These are phyloP conservation scores for Fraxinus excelsior DNA, from an alignment of 257 asterid genomes.

Conservation along the genomic window DNA sequence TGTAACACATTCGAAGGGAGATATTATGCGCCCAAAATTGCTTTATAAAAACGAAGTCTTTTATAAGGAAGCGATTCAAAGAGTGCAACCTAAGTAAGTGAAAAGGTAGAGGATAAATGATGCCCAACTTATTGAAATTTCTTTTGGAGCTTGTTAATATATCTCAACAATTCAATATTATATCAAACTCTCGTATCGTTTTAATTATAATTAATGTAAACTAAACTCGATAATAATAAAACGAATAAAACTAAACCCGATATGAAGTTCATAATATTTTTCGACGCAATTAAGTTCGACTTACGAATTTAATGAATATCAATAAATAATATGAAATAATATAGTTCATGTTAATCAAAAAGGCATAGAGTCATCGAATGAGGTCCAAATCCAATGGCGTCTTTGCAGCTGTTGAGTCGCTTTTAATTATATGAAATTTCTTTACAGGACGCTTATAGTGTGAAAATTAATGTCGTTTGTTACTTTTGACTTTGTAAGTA, in stretches of 20 bases:
- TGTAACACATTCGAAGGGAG: background rate
- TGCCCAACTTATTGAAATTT: background rate
- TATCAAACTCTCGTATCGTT: background rate
- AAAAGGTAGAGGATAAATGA: conserved; percentile 17
- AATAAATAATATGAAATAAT: background rate
- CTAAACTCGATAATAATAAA: background rate
- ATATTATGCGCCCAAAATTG: background rate
- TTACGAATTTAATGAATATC: background rate
- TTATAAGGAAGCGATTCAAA: conserved; percentile 51
- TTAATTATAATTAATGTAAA: too few species aligned
- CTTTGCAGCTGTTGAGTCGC: background rate
- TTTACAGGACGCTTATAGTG: background rate
- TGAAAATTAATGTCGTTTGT: background rate
- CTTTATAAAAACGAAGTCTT: conserved; percentile 34
- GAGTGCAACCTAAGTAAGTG: conserved; percentile 69
- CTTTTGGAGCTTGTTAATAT: background rate
- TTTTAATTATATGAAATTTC: background rate
- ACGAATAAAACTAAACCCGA: background rate
- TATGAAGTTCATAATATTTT: background rate
- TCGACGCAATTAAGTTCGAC: background rate
- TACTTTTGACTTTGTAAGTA: background rate
- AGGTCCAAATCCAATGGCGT: background rate
- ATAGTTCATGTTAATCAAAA: background rate
- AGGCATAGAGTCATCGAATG: background rate
- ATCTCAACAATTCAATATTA: background rate